Conservation (phyloP, 305 asterid species). For the Solanum hybrid region DNA sequence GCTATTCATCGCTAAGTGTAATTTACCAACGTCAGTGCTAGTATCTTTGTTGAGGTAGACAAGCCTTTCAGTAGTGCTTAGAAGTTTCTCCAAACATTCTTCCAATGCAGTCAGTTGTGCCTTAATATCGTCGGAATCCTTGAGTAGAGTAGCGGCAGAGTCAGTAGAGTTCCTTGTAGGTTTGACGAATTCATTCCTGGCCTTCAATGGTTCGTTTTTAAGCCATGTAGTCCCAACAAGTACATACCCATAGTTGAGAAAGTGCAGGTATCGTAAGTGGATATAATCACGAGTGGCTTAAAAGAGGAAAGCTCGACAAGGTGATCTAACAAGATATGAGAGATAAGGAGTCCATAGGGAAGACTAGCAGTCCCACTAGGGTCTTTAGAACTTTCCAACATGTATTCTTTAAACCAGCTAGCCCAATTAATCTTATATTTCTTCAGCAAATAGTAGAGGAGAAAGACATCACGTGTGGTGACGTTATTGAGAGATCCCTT, state of each 20-base stretch:
- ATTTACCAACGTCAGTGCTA: neutral
- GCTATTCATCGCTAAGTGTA: neutral
- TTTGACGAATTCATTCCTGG: rapidly evolving
- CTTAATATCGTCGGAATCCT: neutral
- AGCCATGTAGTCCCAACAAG: neutral
- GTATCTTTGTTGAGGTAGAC: neutral
- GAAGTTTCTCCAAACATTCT: neutral
- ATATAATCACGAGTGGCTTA: rapidly evolving
- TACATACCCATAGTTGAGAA: neutral
- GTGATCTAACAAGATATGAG: neutral
- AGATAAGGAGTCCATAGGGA: neutral
- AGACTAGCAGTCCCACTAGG: neutral
- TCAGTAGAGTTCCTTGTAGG: neutral
- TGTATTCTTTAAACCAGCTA: neutral
- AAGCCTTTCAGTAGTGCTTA: neutral
- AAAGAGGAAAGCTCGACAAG: neutral
- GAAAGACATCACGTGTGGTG: neutral
- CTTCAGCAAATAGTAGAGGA: neutral
- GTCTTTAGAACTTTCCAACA: neutral
- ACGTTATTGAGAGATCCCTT: neutral
- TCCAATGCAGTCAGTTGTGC: neutral
- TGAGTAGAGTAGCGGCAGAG: neutral
- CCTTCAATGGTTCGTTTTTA: neutral
- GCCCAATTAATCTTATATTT: neutral
- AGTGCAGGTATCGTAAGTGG: neutral